A percentile compares a stretch with the other conserved stretches of the same genome.
Evolutionary conservation across 768 basidiomycete genomes (phyloP).

Genomic region (Daedalea quercina): DNA sequence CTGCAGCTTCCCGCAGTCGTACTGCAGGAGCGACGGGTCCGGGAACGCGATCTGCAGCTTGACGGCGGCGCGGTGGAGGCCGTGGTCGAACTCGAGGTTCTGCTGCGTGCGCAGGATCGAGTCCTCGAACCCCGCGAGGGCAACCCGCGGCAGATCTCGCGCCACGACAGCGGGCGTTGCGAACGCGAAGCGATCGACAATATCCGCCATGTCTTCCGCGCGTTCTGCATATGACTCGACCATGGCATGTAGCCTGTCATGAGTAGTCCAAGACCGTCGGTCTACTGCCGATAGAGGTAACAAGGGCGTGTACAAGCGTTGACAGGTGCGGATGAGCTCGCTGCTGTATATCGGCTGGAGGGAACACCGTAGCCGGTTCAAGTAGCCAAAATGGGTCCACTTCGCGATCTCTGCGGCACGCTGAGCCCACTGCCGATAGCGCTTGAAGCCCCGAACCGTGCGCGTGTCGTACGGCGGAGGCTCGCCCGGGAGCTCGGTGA

Average conservation of each 20-base stretch:
- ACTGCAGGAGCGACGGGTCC: constrained; percentile 82
- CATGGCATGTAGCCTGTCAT: constrained; percentile 33
- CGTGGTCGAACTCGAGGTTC: constrained; percentile 49
- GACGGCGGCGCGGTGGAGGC: constrained; percentile 67
- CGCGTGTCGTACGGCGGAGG: constrained; percentile 70
- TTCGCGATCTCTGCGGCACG: constrained; percentile 46
- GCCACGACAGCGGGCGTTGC: constrained; percentile 76
- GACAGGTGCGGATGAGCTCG: constrained; percentile 31
- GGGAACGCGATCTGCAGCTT: constrained; percentile 93
- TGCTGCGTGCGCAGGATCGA: constrained; percentile 10
- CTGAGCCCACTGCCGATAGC: constrained; percentile 35
- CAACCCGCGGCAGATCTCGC: constrained; percentile 59
- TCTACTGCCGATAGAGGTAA: constrained; percentile 1
- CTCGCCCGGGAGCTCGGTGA: constrained; percentile 48
- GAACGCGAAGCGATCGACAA: constrained; percentile 71
- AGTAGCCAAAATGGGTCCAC: constrained; percentile 65
- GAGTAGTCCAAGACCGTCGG: constrained; percentile 35
- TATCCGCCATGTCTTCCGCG: constrained; percentile 41
- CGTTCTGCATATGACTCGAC: constrained; percentile 64
- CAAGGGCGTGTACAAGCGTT: constrained; percentile 37
- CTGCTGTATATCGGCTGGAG: constrained; percentile 28
- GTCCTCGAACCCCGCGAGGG: constrained; percentile 40
- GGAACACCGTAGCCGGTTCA: constrained; percentile 68
- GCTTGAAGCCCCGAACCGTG: constrained; percentile 68
- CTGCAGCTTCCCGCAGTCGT: constrained; percentile 95